Conservation (phyloP, 129 eudicot genomes). For the Gnaphalium uliginosum region DNA sequence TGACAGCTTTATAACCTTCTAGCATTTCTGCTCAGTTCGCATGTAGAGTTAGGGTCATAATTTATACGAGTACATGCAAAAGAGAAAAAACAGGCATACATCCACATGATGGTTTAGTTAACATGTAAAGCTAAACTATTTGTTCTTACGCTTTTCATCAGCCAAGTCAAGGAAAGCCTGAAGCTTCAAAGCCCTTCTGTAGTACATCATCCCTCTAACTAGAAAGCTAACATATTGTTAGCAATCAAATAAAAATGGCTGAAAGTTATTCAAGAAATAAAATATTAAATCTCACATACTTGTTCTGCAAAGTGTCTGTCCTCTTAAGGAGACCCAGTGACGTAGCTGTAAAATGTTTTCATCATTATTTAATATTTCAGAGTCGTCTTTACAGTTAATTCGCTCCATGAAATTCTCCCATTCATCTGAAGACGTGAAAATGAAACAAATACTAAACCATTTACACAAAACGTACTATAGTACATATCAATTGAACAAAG, state of each 20-base stretch:
- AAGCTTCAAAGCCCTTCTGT: slow-evolving; percentile 79
- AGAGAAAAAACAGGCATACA: neutral
- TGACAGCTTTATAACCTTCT: slow-evolving; percentile 66
- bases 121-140: neutral
- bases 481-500: neutral
- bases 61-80: neutral
- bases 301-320: slow-evolving; percentile 85
- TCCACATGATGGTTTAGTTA: neutral
- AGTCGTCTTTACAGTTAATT: slow-evolving; percentile 52
- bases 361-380: slow-evolving; percentile 60
- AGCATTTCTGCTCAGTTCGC: slow-evolving; percentile 53
- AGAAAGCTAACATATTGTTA: slow-evolving; percentile 29
- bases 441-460: neutral
- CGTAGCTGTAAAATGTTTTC: slow-evolving; percentile 71
- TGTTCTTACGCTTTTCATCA: slow-evolving; percentile 50
- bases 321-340: slow-evolving; percentile 85
- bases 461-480: neutral
- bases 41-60: slow-evolving; percentile 19
- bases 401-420: slow-evolving; percentile 85
- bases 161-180: slow-evolving; percentile 96
- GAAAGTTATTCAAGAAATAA: neutral
- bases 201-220: slow-evolving; percentile 95
- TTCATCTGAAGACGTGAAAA: slow-evolving; percentile 48
- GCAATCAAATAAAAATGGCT: neutral
- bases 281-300: slow-evolving; percentile 20